Conservation (phyloP, 2,329 filamentous ascomycete genomes). For the Penicillium digitatum region DNA sequence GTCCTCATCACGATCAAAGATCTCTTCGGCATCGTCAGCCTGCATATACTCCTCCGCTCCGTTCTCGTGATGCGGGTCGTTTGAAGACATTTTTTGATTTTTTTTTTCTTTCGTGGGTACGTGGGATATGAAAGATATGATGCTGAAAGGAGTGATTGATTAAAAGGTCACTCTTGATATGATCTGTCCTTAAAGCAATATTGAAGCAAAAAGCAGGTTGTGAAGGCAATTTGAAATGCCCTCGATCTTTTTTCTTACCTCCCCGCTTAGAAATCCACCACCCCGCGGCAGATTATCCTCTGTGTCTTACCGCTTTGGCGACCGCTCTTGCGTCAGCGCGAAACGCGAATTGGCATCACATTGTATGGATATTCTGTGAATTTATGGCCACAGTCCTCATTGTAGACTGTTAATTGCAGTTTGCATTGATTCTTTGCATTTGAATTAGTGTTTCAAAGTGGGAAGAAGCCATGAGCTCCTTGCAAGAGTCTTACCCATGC, state of each 20-base stretch:
- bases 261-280: conserved; percentile 28
- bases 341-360: background rate
- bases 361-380: background rate
- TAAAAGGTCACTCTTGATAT: background rate
- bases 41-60: conserved; percentile 70
- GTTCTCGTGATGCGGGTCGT: conserved; percentile 47
- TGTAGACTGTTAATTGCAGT: background rate
- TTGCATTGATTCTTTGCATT: background rate
- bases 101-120: background rate
- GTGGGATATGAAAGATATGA: background rate
- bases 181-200: background rate
- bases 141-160: background rate
- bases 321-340: background rate
- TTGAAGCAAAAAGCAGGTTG: background rate
- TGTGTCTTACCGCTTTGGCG: background rate
- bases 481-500: background rate
- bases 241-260: conserved; percentile 19
- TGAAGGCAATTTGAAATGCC: background rate
- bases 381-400: background rate
- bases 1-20: conserved; percentile 64
- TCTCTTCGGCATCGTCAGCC: conserved; percentile 72
- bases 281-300: conserved; percentile 15
- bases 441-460: background rate
- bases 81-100: conserved; percentile 32
- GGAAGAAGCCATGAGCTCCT: background rate